These are phyloP conservation scores for Alternaria viburni DNA, from an alignment of 2,329 filamentous ascomycete species.

Conservation along the genomic window DNA sequence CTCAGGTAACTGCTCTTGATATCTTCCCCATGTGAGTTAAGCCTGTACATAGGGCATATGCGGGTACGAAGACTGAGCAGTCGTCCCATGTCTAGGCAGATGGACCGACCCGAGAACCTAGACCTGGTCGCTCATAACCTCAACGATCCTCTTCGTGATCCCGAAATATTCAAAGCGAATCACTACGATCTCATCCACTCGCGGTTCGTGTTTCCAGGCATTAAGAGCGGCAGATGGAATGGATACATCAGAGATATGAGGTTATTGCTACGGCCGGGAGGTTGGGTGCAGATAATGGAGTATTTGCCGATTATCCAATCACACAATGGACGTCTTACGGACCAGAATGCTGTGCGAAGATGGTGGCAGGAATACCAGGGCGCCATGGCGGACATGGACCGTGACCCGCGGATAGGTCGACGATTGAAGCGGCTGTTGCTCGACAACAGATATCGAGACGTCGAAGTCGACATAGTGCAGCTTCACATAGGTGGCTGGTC, in stretches of 20 bases:
- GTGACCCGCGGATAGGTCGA: slow-evolving; percentile 44
- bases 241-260: slow-evolving; percentile 79
- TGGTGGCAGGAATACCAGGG: slow-evolving; percentile 47
- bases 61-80: background rate
- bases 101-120: slow-evolving; percentile 49
- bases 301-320: slow-evolving; percentile 86
- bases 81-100: slow-evolving; percentile 9
- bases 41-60: background rate
- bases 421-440: slow-evolving; percentile 37
- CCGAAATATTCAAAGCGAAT: slow-evolving; percentile 63
- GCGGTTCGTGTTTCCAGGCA: slow-evolving; percentile 72
- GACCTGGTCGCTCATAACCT: slow-evolving; percentile 44
- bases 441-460: slow-evolving; percentile 40
- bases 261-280: slow-evolving; percentile 72
- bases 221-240: slow-evolving; percentile 74
- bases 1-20: slow-evolving; percentile 48
- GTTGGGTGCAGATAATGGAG: slow-evolving; percentile 90
- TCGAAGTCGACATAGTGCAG: slow-evolving; percentile 35
- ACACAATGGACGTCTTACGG: slow-evolving; percentile 77
- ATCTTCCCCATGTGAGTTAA: slow-evolving; percentile 39
- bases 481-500: slow-evolving; percentile 49
- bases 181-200: slow-evolving; percentile 87
- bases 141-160: slow-evolving; percentile 47
- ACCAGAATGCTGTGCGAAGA: slow-evolving; percentile 47
- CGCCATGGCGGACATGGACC: slow-evolving; percentile 43